These are phyloP conservation scores for Didymella segeticola DNA, from an alignment of 2,329 filamentous ascomycete species.

Conservation along the genomic window DNA sequence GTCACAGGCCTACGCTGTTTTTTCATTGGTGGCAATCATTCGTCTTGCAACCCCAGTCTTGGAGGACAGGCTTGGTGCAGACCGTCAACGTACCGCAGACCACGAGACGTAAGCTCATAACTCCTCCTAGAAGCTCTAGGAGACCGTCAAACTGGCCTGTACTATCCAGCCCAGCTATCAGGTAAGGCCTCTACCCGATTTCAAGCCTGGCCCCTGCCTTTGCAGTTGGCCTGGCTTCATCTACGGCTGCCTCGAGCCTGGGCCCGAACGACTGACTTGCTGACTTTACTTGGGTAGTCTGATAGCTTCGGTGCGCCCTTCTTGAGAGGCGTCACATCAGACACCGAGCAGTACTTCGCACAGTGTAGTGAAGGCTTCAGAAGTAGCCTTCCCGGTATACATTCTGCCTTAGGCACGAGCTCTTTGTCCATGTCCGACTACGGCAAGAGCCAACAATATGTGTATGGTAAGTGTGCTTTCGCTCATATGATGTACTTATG, in stretches of 20 bases:
- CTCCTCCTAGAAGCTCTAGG: constrained; percentile 24
- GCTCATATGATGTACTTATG: constrained; percentile 50
- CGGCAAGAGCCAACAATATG: constrained; percentile 76
- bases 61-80: constrained; percentile 7
- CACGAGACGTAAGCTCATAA: constrained; percentile 10
- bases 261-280: not conserved
- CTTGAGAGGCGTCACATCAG: constrained; percentile 30
- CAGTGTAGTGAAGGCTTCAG: constrained; percentile 42
- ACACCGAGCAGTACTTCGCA: constrained; percentile 32
- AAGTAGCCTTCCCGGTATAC: constrained; percentile 60
- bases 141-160: constrained; percentile 48
- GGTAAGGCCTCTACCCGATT: constrained; percentile 36
- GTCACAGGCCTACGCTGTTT: constrained; percentile 29
- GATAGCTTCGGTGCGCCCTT: constrained; percentile 42
- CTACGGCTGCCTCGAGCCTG: constrained; percentile 37
- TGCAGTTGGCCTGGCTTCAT: constrained; percentile 23
- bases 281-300: constrained; percentile 28
- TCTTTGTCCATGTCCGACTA: constrained; percentile 82
- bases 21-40: constrained; percentile 23
- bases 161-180: constrained; percentile 44
- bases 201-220: constrained; percentile 16
- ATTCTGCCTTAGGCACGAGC: constrained; percentile 46
- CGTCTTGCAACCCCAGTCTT: constrained; percentile 19
- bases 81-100: constrained; percentile 16
- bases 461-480: constrained; percentile 74